Evolutionary conservation across 345 rosid genomes (phyloP), one percentile per base, ranked within the genome.

Genomic region (Eucalyptus guilfoylei): DNA sequence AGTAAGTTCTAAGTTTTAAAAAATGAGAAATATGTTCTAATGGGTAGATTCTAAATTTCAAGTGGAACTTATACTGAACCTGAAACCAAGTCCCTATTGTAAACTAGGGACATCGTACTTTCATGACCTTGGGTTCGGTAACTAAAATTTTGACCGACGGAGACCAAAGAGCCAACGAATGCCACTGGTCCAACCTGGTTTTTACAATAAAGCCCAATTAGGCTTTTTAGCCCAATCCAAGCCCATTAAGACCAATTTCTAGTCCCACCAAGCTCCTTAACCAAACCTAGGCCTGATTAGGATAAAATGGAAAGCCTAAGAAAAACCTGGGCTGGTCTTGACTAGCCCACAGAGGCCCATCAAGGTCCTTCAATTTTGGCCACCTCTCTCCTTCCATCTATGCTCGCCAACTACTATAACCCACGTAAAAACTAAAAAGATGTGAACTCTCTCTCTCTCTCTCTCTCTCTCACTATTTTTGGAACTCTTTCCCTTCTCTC

Each of bases 41-140:
- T 50, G 4, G 9, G 2, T 50, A 50, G 0, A 50, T 50, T 3
- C 23, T 7, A 50, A 17, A 23, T 52, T 52, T 52, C 24, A 52
- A 52, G 55, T 52, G 1, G 9, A 52, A 52, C 4, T 52, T 3
- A 7, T 50, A 52, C 0, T 17, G 0, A 7, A 52, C 23, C 4
- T 17, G 1, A 17, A 52, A 52, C 1, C 1, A 4, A 23, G 1
- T 4, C 9, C 55, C 24, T 52, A 17, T 52, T 52, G 4, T 34
- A 9, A 67, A 67, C 24, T 32, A 8, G 11, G 67, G 42, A 69
- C 42, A 9, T 16, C 4, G 23, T 34, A 9, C 24, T 34, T 28
- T 69, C 80, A 69, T 4, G 4, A 34, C 44, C 44, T 32, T 17
- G 3, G 40, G 37, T 15, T 15, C 11, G 19, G 37, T 9, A 15